These are phyloP conservation scores for Nevesoporus exiguus DNA, from an alignment of 768 basidiomycete species.

Conservation along the genomic window DNA sequence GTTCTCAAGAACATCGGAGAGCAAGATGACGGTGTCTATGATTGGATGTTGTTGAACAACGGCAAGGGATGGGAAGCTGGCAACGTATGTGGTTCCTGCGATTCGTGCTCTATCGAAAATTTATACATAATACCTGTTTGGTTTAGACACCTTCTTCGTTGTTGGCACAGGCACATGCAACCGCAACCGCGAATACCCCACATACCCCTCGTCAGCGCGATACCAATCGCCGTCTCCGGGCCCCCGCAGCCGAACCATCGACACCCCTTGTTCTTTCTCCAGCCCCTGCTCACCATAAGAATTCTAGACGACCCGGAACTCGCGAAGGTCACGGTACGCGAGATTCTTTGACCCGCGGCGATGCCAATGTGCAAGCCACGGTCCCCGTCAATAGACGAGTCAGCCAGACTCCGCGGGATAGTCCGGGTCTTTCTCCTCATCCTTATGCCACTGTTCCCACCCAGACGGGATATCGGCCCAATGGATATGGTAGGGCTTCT, in stretches of 20 bases:
- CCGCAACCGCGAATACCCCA: slow-evolving; percentile 51
- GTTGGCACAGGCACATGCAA: slow-evolving; percentile 51
- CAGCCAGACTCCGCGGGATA: slow-evolving; percentile 59
- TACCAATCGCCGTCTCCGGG: slow-evolving; percentile 46
- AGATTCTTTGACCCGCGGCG: slow-evolving; percentile 44
- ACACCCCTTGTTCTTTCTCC: slow-evolving; percentile 65
- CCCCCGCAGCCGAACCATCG: slow-evolving; percentile 53
- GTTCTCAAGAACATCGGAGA: slow-evolving; percentile 86
- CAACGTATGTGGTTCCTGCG: slow-evolving; percentile 56
- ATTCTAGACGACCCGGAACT: slow-evolving; percentile 44
- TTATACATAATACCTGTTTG: slow-evolving; percentile 3
- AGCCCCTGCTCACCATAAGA: slow-evolving; percentile 63
- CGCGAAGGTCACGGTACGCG: slow-evolving; percentile 47
- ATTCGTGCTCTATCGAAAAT: neutral
- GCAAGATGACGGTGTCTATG: slow-evolving; percentile 87
- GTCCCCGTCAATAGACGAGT: slow-evolving; percentile 62
- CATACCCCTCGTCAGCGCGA: slow-evolving; percentile 55
- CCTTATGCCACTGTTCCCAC: slow-evolving; percentile 70
- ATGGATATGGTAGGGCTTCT: slow-evolving; percentile 56
- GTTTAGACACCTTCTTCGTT: slow-evolving; percentile 42
- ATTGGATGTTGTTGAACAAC: slow-evolving; percentile 93
- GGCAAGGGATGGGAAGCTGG: slow-evolving; percentile 96
- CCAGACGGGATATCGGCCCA: slow-evolving; percentile 52
- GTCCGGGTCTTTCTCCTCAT: slow-evolving; percentile 52
- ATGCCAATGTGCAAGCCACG: slow-evolving; percentile 62